Evolutionary conservation across 1,284 basidiomycete species (phyloP).

Genomic region (Sphagnurus paluster): DNA sequence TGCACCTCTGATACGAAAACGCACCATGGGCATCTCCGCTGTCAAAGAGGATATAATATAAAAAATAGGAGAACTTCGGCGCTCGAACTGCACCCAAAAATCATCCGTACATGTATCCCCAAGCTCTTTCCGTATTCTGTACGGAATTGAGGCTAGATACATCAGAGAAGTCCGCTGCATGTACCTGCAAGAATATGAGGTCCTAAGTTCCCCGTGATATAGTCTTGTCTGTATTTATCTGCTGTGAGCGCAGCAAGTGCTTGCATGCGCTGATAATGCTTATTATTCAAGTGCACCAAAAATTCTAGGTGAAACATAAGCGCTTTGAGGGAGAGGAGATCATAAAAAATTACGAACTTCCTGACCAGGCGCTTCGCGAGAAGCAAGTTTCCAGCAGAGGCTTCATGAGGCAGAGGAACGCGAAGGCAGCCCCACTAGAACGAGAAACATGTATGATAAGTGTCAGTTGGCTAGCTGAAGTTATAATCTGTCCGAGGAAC

Average conservation of each 20-base stretch:
- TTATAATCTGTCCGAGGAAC: slow-evolving; percentile 20
- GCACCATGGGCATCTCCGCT: slow-evolving; percentile 32
- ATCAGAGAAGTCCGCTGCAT: neutral
- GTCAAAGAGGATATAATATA: slow-evolving; percentile 21
- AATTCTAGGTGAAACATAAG: slow-evolving; percentile 11
- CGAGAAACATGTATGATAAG: slow-evolving; percentile 27
- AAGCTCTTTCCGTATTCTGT: slow-evolving; percentile 32
- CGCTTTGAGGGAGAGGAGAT: neutral
- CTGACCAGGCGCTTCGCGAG: slow-evolving; percentile 22
- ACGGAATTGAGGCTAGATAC: neutral
- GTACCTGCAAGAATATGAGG: slow-evolving; percentile 30
- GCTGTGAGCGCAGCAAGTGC: slow-evolving; percentile 26
- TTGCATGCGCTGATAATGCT: slow-evolving; percentile 22
- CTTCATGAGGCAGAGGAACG: slow-evolving; percentile 26
- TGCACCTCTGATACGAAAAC: neutral
- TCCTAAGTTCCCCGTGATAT: slow-evolving; percentile 31
- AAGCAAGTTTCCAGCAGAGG: slow-evolving; percentile 21
- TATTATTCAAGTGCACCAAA: slow-evolving; percentile 17
- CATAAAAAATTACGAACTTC: slow-evolving; percentile 1
- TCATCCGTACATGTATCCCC: slow-evolving; percentile 24
- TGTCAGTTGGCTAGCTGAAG: slow-evolving; percentile 23
- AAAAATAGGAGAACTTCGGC: slow-evolving; percentile 13
- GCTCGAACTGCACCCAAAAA: slow-evolving; percentile 22
- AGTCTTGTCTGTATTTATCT: slow-evolving; percentile 28
- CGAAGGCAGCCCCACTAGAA: slow-evolving; percentile 27